phyloP scores from a whole-genome alignment of 768 basidiomycete species.

The Mycena leptocephala region DNA sequence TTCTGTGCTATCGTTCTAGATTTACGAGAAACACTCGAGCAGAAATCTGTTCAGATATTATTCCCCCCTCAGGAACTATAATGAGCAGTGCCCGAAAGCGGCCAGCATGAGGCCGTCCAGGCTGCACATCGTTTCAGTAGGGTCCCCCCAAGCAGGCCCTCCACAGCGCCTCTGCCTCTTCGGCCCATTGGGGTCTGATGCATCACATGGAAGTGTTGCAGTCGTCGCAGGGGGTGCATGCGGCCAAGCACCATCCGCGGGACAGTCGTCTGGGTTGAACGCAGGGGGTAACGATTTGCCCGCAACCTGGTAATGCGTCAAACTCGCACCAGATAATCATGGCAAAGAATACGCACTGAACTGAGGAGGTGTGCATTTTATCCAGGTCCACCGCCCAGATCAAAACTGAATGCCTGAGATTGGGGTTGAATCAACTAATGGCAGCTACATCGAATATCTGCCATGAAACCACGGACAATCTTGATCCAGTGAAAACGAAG shows the following conservation, averaged over 20 bases:
- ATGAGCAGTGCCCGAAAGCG: conserved; percentile 18
- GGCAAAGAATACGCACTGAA: conserved; percentile 4
- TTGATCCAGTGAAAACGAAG: too few species aligned
- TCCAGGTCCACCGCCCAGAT: conserved; percentile 27
- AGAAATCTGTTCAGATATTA: background rate
- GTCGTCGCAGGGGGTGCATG: conserved; percentile 4
- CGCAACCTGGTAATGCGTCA: conserved; percentile 6
- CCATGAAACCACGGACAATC: too few species aligned
- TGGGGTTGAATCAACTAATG: too few species aligned
- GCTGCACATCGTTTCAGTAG: conserved; percentile 12
- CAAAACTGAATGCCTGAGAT: background rate
- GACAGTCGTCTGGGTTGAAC: conserved; percentile 13
- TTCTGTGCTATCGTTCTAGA: background rate
- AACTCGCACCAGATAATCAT: background rate
- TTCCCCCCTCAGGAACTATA: background rate
- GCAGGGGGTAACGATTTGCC: conserved; percentile 18
- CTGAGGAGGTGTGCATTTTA: conserved; percentile 18
- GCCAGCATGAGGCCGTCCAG: conserved; percentile 14
- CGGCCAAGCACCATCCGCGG: conserved; percentile 22
- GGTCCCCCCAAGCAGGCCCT: conserved; percentile 18
- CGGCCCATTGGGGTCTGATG: conserved; percentile 6
- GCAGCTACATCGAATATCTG: too few species aligned
- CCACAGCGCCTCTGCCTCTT: conserved; percentile 14
- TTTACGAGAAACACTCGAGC: background rate
- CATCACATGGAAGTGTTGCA: conserved; percentile 14